Percentiles rank a stretch among this genome's conserved stretches.
Conservation (phyloP, 1,284 basidiomycete genomes). For the Leccinum insigne region DNA sequence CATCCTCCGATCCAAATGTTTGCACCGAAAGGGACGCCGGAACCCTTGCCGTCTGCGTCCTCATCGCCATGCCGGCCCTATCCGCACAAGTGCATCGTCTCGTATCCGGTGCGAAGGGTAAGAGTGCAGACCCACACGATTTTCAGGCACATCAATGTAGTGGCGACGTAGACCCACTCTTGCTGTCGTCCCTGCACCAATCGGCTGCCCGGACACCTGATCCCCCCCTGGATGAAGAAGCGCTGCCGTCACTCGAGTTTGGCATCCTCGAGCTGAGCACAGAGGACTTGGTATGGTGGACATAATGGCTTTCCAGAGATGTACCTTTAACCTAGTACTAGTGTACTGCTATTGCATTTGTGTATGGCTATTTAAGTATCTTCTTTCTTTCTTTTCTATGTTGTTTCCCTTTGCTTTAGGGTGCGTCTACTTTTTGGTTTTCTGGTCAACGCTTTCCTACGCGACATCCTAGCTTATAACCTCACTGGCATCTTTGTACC, state of each 20-base stretch:
- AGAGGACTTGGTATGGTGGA: constrained; percentile 8
- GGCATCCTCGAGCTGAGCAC: constrained; percentile 17
- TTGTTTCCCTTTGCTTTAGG: neutral
- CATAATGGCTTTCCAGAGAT: neutral
- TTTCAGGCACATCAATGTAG: constrained; percentile 9
- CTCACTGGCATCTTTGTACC: neutral
- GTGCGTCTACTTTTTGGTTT: neutral
- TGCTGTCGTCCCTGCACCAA: neutral
- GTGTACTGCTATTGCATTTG: neutral
- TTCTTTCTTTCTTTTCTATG: neutral
- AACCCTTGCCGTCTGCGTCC: constrained; percentile 46
- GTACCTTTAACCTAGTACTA: constrained; percentile 3
- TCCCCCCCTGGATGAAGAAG: neutral
- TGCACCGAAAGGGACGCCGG: constrained; percentile 6
- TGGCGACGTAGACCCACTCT: constrained; percentile 3
- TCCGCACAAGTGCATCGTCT: constrained; percentile 5
- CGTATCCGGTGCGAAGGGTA: constrained; percentile 18
- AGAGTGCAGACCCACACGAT: constrained; percentile 13
- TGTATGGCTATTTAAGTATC: neutral
- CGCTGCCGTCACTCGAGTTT: constrained; percentile 22
- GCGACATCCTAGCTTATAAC: neutral
- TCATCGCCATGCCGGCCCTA: constrained; percentile 61
- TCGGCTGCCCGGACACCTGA: neutral
- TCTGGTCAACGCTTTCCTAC: neutral
- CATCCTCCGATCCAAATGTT: neutral